A percentile compares a stretch with the other conserved stretches of the same genome.
Conservation (phyloP, 2,329 filamentous ascomycete species). For the Xylaria sp. region DNA sequence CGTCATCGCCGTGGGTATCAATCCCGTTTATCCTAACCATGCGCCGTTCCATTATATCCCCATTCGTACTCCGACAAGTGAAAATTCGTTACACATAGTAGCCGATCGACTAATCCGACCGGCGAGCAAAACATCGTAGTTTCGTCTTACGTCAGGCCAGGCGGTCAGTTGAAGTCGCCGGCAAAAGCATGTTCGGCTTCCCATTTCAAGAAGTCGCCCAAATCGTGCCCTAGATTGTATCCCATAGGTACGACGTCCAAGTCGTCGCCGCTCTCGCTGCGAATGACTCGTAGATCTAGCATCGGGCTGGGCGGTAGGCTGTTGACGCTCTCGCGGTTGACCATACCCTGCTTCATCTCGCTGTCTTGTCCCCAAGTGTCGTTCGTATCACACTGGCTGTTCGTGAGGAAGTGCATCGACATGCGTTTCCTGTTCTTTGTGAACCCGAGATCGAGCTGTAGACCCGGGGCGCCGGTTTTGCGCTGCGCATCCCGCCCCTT, state of each 20-base stretch:
- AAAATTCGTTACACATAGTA: not conserved
- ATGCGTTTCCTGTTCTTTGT: slow-evolving; percentile 40
- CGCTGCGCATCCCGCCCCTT: slow-evolving; percentile 39
- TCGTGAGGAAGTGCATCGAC: slow-evolving; percentile 5
- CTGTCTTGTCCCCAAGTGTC: slow-evolving; percentile 53
- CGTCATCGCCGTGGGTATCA: slow-evolving; percentile 33
- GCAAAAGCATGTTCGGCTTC: slow-evolving; percentile 62
- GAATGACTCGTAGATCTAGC: slow-evolving; percentile 58
- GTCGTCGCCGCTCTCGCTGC: slow-evolving; percentile 52
- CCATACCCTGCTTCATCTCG: slow-evolving; percentile 45
- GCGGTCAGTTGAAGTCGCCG: slow-evolving; percentile 43
- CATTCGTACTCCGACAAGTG: slow-evolving; percentile 1
- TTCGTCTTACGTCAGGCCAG: slow-evolving; percentile 21
- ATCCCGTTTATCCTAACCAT: slow-evolving; percentile 21
- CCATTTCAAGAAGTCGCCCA: slow-evolving; percentile 69
- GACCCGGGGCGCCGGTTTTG: slow-evolving; percentile 12
- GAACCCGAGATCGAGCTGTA: slow-evolving; percentile 28
- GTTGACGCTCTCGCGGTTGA: slow-evolving; percentile 50
- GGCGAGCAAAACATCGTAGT: slow-evolving; percentile 5
- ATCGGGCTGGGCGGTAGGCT: slow-evolving; percentile 65
- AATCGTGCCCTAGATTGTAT: slow-evolving; percentile 68
- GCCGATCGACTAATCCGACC: not conserved
- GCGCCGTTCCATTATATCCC: slow-evolving; percentile 19
- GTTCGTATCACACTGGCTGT: not conserved
- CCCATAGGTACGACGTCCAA: slow-evolving; percentile 65